Evolutionary conservation across 441 rosid genomes (phyloP), one percentile per base, ranked within the genome.

Genomic region (Breynia disticha): DNA sequence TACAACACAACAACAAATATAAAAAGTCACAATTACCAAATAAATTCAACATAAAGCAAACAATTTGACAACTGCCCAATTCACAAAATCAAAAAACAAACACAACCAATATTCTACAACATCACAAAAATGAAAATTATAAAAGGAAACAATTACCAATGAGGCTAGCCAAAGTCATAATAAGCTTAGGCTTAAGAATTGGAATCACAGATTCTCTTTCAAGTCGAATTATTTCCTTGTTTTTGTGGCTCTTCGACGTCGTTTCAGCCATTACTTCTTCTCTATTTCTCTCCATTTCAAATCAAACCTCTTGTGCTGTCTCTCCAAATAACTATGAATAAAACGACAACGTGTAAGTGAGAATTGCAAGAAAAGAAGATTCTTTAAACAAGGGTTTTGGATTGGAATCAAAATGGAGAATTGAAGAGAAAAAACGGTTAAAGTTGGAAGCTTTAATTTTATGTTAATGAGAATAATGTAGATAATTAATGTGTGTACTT

Each of bases 171-270:
- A 91, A 68, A 53, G 86, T 71, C 79, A 76, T 76, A 63, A 83
- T 67, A 63, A 91, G 87, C 76, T 74, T 85, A 21, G 86, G 94
- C 53, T 87, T 91, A 55, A 87, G 86, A 71, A 86, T 60, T 32
- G 98, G 96, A 20, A 91, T 87, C 15, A 91, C 95, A 39, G 96
- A 84, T 72, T 87, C 98, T 64, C 84, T 82, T 63, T 91, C 96
- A 57, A 91, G 63, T 16, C 80, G 79, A 53, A 91, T 87, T 4
- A 87, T 75, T 47, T 91, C 95, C 50, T 67, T 80, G 65, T 79
- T 80, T 70, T 75, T 77, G 50, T 50, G n/a, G n/a, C n/a, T 65
- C 37, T 50, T 41, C 21, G 43, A 39, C 14, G 43, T 39, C 9
- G 43, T 8, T 10, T 39, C 43, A 1, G 9, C 43, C 43, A 8